A percentile compares a stretch with the other conserved stretches of the same genome.
Conservation (phyloP, 2,329 filamentous ascomycete genomes). For the Gnomoniopsis smithogilvyi region DNA sequence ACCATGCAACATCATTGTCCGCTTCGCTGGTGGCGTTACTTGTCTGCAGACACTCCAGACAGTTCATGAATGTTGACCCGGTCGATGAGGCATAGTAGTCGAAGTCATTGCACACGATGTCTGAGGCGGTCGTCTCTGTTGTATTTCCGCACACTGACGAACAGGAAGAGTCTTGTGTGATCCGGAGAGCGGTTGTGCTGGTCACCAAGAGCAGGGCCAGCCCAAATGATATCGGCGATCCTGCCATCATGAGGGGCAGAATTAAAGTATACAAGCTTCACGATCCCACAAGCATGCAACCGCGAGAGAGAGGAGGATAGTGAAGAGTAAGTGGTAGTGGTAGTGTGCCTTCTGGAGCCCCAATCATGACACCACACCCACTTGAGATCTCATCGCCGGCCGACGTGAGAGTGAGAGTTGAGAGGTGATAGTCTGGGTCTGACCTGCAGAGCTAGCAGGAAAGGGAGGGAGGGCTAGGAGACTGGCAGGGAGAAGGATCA, state of each 20-base stretch:
- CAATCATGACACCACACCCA: conserved; percentile 1
- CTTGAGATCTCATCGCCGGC: not conserved
- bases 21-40: conserved; percentile 37
- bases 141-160: conserved; percentile 43
- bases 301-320: not conserved
- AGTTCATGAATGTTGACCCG: conserved; percentile 46
- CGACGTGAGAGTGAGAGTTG: not conserved
- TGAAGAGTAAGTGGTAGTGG: not conserved
- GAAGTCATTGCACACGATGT: conserved; percentile 44
- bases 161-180: conserved; percentile 50
- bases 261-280: conserved; percentile 5
- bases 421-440: not conserved
- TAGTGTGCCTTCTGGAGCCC: not conserved
- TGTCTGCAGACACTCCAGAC: conserved; percentile 43
- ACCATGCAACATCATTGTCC: conserved; percentile 43
- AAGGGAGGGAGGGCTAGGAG: not conserved
- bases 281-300: conserved; percentile 9
- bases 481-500: not conserved
- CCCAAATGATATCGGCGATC: not conserved
- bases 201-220: conserved; percentile 20
- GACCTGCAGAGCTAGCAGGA: not conserved
- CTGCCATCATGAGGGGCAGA: conserved; percentile 2
- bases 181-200: conserved; percentile 33
- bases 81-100: conserved; percentile 33
- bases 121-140: conserved; percentile 40